Evolutionary conservation across 1,284 basidiomycete genomes (phyloP).

Genomic region (Vanrija sp.): DNA sequence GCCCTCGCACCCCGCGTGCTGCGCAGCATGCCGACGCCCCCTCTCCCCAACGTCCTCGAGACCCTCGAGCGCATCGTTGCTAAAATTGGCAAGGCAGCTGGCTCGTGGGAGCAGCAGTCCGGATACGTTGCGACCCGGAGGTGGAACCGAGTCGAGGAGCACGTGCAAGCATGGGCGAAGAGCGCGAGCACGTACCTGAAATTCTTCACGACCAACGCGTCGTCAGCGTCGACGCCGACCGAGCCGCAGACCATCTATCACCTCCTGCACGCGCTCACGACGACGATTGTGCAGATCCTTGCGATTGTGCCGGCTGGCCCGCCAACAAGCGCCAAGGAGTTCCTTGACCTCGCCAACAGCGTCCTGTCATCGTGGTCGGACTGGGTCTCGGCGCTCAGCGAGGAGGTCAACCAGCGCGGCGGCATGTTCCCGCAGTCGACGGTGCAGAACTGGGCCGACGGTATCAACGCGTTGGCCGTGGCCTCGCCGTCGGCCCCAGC

Average conservation of each 20-base stretch:
- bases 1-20: constrained; percentile 27
- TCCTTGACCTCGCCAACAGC: constrained; percentile 33
- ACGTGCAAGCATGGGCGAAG: constrained; percentile 25
- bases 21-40: constrained; percentile 33
- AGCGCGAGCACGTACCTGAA: constrained; percentile 39
- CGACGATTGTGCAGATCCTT: constrained; percentile 26
- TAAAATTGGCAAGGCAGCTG: constrained; percentile 19
- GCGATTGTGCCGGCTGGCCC: constrained; percentile 27
- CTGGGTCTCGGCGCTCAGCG: constrained; percentile 30
- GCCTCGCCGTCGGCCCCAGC: not conserved
- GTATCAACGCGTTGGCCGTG: constrained; percentile 23
- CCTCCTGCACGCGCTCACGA: constrained; percentile 33
- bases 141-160: constrained; percentile 32
- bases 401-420: constrained; percentile 40
- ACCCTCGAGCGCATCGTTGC: constrained; percentile 27
- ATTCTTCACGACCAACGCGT: constrained; percentile 25
- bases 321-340: constrained; percentile 13
- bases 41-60: constrained; percentile 31
- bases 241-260: constrained; percentile 31
- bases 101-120: constrained; percentile 17
- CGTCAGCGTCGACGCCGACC: constrained; percentile 2
- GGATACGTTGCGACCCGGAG: constrained; percentile 19
- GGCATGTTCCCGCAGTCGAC: constrained; percentile 40
- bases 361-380: constrained; percentile 30
- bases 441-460: constrained; percentile 33